These are phyloP conservation scores for Talaromyces verruculosus DNA, from an alignment of 2,329 filamentous ascomycete genomes.

Conservation along the genomic window DNA sequence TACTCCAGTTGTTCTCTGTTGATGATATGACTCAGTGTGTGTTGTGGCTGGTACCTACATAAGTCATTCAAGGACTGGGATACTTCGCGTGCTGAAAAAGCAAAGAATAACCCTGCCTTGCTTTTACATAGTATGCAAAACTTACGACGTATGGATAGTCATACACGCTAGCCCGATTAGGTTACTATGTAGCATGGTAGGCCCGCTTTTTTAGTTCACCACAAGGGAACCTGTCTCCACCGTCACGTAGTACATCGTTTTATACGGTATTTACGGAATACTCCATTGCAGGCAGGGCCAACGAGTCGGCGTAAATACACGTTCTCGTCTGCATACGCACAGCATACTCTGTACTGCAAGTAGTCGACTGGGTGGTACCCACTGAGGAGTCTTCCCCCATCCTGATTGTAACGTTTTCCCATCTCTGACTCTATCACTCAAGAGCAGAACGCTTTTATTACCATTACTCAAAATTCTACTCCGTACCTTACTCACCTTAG, in stretches of 20 bases:
- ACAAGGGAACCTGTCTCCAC: constrained; percentile 1
- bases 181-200: constrained; percentile 2
- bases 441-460: constrained; percentile 7
- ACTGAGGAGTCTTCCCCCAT: constrained; percentile 13
- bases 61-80: not conserved
- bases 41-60: not conserved
- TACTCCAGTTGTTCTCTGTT: not conserved
- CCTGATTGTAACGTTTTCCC: not conserved
- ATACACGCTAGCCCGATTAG: not conserved
- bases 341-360: not conserved
- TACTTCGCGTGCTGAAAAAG: not conserved
- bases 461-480: not conserved
- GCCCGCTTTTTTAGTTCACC: not conserved
- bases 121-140: constrained; percentile 8
- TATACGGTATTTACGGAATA: not conserved
- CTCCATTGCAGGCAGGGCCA: not conserved
- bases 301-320: not conserved
- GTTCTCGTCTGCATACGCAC: constrained; percentile 1
- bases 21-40: not conserved
- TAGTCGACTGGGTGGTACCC: constrained; percentile 1
- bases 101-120: constrained; percentile 8
- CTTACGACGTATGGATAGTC: not conserved
- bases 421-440: constrained; percentile 3
- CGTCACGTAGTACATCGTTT: not conserved
- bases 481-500: constrained; percentile 4